Evolutionary conservation across 495 filamentous ascomycete species (phyloP), one percentile per base, ranked within the genome.

Genomic region (Penicillium goetzii): DNA sequence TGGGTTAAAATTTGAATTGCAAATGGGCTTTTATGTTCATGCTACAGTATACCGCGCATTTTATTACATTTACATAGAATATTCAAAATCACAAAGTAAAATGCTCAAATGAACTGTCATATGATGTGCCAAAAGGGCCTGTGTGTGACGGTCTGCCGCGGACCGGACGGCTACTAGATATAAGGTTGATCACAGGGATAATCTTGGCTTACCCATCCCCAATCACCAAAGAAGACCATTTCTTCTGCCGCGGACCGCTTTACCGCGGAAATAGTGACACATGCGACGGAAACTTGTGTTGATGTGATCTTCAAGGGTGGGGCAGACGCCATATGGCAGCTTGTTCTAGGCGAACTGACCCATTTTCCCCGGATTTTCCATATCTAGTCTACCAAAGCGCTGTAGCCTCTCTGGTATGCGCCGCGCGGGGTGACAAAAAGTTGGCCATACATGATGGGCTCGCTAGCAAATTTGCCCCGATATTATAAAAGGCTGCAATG

Each of bases 141-240:
- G 43, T 23, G n/a, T 5, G 43, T 19, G 21, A 47, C n/a, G 26
- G n/a, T 53, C 30, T 53, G n/a, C 50, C 50, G 50, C 50, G 50
- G 50, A 53, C 50, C 50, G 26, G 50, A 33, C 50, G 50, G 26
- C 2, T 17, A 3, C 19, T 25, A 25, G 43, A 47, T 47, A 12
- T 47, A 47, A 25, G 43, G 43, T 47, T 47, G 43, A 47, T 47
- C 43, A 47, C 21, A 47, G 19, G 41, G 41, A 43, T 21, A 43
- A 21, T 10, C 8, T 21, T 47, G 15, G 30, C 30, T 21, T 5
- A 32, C 12, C 15, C 15, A 1, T 52, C 21, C 17, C 15, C 26
- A 3, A 28, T 33, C 26, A 12, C 26, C n/a, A 53, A 17, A 2
- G 14, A 32, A n/a, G 14, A 19, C 14, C 21, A n/a, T 8, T 11